These are phyloP conservation scores for Heterobasidion parviporum DNA, from an alignment of 1,284 basidiomycete genomes.

Conservation along the genomic window DNA sequence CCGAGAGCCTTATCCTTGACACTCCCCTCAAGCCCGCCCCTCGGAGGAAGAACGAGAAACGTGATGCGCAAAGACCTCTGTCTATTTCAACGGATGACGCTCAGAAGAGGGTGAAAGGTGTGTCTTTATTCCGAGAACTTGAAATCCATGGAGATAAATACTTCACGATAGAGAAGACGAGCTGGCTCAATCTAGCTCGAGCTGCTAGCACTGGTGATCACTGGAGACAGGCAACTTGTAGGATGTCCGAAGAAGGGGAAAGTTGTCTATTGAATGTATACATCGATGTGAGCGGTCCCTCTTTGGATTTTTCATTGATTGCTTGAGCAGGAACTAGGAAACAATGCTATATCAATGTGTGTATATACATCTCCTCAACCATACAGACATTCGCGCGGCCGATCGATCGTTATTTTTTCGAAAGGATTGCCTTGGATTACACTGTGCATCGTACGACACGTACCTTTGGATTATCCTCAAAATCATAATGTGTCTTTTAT, in stretches of 20 bases:
- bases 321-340: conserved; percentile 36
- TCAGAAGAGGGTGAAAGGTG: conserved; percentile 55
- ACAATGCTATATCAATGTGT: conserved; percentile 63
- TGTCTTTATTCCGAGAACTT: neutral
- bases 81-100: conserved; percentile 27
- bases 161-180: conserved; percentile 50
- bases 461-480: conserved; percentile 12
- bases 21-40: conserved; percentile 17
- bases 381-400: conserved; percentile 64
- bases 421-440: conserved; percentile 64
- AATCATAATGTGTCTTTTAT: neutral
- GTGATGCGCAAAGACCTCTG: conserved; percentile 34
- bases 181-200: conserved; percentile 58
- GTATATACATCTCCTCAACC: conserved; percentile 60
- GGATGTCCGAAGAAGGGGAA: conserved; percentile 56
- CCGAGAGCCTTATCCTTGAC: conserved; percentile 7
- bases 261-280: conserved; percentile 63
- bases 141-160: neutral
- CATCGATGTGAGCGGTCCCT: conserved; percentile 45
- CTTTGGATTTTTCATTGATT: conserved; percentile 2
- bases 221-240: conserved; percentile 68
- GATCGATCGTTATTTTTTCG: conserved; percentile 66
- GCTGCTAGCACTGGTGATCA: conserved; percentile 41
- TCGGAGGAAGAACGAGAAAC: conserved; percentile 49
- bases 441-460: conserved; percentile 40